Conservation (phyloP, 1,284 basidiomycete genomes). For the Apiotrichum domesticum region DNA sequence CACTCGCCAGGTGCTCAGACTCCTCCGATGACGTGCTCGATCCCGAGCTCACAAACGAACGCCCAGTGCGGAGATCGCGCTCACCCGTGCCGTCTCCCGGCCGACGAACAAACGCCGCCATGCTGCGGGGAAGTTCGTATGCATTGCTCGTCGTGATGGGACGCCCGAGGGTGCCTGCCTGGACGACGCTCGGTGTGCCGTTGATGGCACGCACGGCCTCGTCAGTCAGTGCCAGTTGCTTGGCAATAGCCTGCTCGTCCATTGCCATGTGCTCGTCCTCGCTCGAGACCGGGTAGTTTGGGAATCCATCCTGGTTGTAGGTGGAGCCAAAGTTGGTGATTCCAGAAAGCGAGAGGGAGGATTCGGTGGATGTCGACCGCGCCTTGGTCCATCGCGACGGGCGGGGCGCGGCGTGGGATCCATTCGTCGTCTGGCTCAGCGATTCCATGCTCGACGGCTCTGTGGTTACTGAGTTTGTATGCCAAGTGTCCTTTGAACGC, state of each 20-base stretch:
- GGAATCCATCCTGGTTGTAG: constrained; percentile 42
- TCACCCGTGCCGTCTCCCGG: not conserved
- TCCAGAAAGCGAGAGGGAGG: constrained; percentile 22
- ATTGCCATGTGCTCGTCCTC: constrained; percentile 20
- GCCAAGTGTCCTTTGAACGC: constrained; percentile 5
- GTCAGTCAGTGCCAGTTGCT: constrained; percentile 35
- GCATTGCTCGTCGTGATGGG: constrained; percentile 12
- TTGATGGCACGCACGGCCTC: constrained; percentile 41
- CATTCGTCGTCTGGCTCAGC: constrained; percentile 5
- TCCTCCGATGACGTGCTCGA: constrained; percentile 40
- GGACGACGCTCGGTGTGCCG: constrained; percentile 35
- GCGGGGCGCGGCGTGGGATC: not conserved
- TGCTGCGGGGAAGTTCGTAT: constrained; percentile 18
- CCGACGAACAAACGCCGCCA: constrained; percentile 18
- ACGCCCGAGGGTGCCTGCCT: constrained; percentile 19
- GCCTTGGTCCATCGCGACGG: constrained; percentile 20
- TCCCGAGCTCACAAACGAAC: constrained; percentile 18
- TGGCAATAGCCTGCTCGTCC: constrained; percentile 18
- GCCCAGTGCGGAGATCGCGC: constrained; percentile 17
- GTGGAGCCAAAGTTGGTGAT: constrained; percentile 32
- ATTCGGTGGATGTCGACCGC: constrained; percentile 34
- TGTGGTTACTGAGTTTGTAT: not conserved
- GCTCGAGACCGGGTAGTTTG: constrained; percentile 17
- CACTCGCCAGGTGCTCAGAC: constrained; percentile 37
- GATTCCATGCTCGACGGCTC: constrained; percentile 1